Percentiles rank a stretch among this genome's conserved stretches.
Conservation (phyloP, 2,329 filamentous ascomycete species). For the Claviceps sp. region DNA sequence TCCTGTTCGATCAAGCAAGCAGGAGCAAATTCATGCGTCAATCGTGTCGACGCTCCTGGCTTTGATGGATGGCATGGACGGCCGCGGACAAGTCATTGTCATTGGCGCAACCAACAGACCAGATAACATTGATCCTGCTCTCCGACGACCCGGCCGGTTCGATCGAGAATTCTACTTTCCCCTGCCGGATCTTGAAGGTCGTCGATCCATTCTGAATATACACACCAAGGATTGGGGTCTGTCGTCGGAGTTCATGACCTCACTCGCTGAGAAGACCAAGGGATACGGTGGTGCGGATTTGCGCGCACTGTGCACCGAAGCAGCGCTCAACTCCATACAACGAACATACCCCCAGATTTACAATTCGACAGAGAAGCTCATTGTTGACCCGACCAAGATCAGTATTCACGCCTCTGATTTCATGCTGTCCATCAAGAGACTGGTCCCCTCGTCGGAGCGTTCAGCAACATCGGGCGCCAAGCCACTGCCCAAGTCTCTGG, state of each 20-base stretch:
- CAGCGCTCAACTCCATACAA: slow-evolving; percentile 89
- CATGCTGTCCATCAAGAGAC: slow-evolving; percentile 92
- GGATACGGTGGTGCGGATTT: slow-evolving; percentile 95
- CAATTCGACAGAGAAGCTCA: slow-evolving; percentile 72
- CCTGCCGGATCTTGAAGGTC: slow-evolving; percentile 65
- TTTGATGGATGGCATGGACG: slow-evolving; percentile 96
- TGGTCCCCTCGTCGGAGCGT: slow-evolving; percentile 87
- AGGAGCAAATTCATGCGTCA: slow-evolving; percentile 96
- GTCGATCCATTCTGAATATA: slow-evolving; percentile 82
- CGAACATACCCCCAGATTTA: slow-evolving; percentile 95
- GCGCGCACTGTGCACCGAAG: slow-evolving; percentile 87
- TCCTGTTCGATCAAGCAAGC: slow-evolving; percentile 91
- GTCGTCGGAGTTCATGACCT: slow-evolving; percentile 62
- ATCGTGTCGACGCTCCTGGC: slow-evolving; percentile 92
- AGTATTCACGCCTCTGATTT: slow-evolving; percentile 87
- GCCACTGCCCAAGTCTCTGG: slow-evolving; percentile 65
- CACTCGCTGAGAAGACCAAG: slow-evolving; percentile 79
- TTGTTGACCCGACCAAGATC: slow-evolving; percentile 77
- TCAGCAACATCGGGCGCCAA: slow-evolving; percentile 75
- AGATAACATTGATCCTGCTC: slow-evolving; percentile 91
- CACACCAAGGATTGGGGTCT: slow-evolving; percentile 92
- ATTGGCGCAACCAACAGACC: slow-evolving; percentile 97
- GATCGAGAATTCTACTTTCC: slow-evolving; percentile 98
- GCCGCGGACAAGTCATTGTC: slow-evolving; percentile 94
- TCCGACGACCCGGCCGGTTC: slow-evolving; percentile 85